Base-by-base conservation (phyloP, 768 basidiomycete species). In the Hemileccinum impolitum region DNA sequence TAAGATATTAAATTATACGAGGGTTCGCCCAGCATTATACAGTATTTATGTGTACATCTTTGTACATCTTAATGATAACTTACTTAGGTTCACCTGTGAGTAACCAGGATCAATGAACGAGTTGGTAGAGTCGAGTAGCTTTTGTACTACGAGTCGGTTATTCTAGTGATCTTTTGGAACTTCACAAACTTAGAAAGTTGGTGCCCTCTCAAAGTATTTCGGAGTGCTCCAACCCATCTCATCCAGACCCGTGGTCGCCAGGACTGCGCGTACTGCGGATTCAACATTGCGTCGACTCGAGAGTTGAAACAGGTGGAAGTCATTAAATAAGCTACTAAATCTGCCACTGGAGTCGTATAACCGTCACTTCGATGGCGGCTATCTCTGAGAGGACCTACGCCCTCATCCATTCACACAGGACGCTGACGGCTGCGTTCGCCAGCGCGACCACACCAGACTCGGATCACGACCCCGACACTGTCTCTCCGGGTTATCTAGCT, bases 401-500 rank as follows among this genome's bases (percentile, higher is more conserved):
- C 41, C 60, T 74, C 6, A 60, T 65, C 8, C 65, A 62, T 26
- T 65, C 66, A 2, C 47, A 57, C 12, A 61, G 64, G 48, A 75
- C 75, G 8, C 58, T 79, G 45, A 77, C 76, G 0, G 59, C 69
- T 2, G 70, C 73, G 38, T 63, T 81, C 25, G 70, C 72, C 5
- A 51, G 63, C 31, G 66, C 73, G 41, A 71, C 69, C 3, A 58
- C 45, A n/a, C 51, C 50, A 28, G 60, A 62, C 49, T 30, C 36
- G 34, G 66, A 25, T 53, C 70, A 0, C 11, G 30, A 31, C 37
- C 19, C 37, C 10, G 37, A 36, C 4, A 30, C 61, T 34, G 47
- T 58, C 3, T 49, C 55, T 11, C 75, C 70, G 6, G 66, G 65
- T 3, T 59, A 69, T 19, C 65, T 78, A 1, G 72, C 72, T 26